phyloP scores from a whole-genome alignment of 2,329 filamentous ascomycete genomes.

The Fusarium palustre region DNA sequence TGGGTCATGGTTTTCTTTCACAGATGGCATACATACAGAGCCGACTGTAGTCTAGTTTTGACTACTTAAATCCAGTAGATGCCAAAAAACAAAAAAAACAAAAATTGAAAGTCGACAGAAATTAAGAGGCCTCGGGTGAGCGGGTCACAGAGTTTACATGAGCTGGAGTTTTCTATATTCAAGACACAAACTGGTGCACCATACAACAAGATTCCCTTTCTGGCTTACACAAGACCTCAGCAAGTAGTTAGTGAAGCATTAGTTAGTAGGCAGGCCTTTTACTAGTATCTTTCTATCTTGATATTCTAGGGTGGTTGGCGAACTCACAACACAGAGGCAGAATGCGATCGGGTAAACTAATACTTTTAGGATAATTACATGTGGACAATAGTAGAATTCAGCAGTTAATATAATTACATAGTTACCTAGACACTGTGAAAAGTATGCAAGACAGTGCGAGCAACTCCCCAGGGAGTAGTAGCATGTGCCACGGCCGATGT shows the following conservation, averaged over 20 bases:
- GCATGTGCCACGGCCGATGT: not conserved
- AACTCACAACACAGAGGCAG: too few relatives aligned
- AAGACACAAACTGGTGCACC: not conserved
- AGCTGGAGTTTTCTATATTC: not conserved
- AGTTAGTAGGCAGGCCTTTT: too few relatives aligned
- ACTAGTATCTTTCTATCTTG: too few relatives aligned
- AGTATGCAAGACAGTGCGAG: not conserved
- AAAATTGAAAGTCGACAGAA: too few relatives aligned
- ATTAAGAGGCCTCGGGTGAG: not conserved
- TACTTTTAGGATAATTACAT: too few relatives aligned
- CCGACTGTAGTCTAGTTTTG: not conserved
- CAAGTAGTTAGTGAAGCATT: not conserved
- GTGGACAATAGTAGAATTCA: too few relatives aligned
- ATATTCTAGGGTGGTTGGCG: too few relatives aligned
- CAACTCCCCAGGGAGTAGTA: not conserved
- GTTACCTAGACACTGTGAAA: too few relatives aligned
- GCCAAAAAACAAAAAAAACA: too few relatives aligned
- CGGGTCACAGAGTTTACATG: not conserved
- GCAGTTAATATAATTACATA: too few relatives aligned
- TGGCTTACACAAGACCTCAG: not conserved
- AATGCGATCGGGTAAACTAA: too few relatives aligned
- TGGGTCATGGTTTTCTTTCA: slow-evolving; percentile 7
- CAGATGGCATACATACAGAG: not conserved
- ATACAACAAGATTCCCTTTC: not conserved
- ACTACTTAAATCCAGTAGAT: not conserved